Evolutionary conservation across 768 basidiomycete genomes (phyloP).

Genomic region (Favolaschia claudopus): DNA sequence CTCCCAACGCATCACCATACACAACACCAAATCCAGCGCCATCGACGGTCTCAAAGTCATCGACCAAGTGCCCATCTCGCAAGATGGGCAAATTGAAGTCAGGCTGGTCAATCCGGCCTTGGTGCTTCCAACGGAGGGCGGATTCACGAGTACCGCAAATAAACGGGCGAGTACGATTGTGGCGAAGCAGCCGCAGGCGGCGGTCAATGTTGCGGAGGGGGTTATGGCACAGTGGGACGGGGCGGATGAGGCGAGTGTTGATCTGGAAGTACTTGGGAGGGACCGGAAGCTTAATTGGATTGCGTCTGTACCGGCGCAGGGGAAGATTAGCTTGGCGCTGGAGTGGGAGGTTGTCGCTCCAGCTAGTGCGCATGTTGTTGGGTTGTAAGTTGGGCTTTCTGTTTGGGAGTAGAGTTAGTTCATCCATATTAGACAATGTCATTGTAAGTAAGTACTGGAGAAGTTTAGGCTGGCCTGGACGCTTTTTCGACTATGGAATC

Average conservation of each 20-base stretch:
- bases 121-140: constrained; percentile 4
- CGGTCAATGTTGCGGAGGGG: constrained; percentile 32
- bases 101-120: constrained; percentile 40
- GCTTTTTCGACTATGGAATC: too few species aligned
- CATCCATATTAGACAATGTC: too few species aligned
- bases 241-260: constrained; percentile 38
- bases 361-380: constrained; percentile 28
- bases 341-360: constrained; percentile 46
- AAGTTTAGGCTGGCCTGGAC: too few species aligned
- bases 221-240: constrained; percentile 49
- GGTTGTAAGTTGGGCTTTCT: too few species aligned
- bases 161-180: not conserved
- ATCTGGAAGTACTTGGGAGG: constrained; percentile 35
- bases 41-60: constrained; percentile 39
- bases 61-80: constrained; percentile 46
- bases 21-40: constrained; percentile 41
- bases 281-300: constrained; percentile 45
- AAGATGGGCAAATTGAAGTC: constrained; percentile 40
- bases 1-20: constrained; percentile 45
- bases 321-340: constrained; percentile 40
- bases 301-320: constrained; percentile 39
- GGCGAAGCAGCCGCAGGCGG: not conserved
- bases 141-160: not conserved
- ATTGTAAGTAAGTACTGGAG: too few species aligned
- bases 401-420: too few species aligned